These are phyloP conservation scores for Chaetothyriales sp. DNA, from an alignment of 2,329 filamentous ascomycete species.

Conservation along the genomic window DNA sequence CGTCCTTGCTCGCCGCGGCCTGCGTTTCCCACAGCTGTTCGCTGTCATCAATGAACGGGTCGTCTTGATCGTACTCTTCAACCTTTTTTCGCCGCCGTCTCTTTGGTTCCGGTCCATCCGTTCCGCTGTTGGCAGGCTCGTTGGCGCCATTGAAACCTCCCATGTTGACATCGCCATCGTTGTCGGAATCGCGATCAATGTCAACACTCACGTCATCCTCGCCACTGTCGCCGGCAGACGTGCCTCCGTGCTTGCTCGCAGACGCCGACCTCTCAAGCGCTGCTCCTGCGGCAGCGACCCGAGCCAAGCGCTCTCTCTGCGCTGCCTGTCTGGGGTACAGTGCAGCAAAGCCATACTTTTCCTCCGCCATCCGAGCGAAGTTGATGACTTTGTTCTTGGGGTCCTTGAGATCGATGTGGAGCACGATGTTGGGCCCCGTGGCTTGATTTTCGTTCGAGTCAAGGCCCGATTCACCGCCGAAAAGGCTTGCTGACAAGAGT, in stretches of 20 bases:
- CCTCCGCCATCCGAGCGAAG: constrained; percentile 84
- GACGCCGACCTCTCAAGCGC: constrained; percentile 52
- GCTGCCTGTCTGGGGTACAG: constrained; percentile 83
- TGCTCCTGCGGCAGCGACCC: constrained; percentile 77
- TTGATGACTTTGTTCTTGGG: constrained; percentile 86
- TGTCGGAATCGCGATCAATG: constrained; percentile 55
- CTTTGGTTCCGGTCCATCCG: constrained; percentile 47
- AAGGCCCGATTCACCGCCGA: constrained; percentile 37
- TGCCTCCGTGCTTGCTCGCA: constrained; percentile 48
- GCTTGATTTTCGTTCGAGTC: constrained; percentile 29
- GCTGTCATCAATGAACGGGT: constrained; percentile 71
- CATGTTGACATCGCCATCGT: constrained; percentile 34
- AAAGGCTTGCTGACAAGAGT: constrained; percentile 48
- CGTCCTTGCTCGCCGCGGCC: constrained; percentile 83
- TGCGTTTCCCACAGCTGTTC: constrained; percentile 93
- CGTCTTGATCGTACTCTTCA: constrained; percentile 54
- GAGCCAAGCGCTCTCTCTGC: constrained; percentile 71
- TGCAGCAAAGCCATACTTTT: constrained; percentile 87
- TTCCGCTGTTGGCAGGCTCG: constrained; percentile 46
- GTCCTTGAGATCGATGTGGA: constrained; percentile 68
- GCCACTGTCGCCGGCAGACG: constrained; percentile 39
- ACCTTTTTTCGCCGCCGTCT: constrained; percentile 66
- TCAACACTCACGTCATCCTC: constrained; percentile 78
- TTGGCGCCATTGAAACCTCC: constrained; percentile 30
- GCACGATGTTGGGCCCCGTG: constrained; percentile 61